Percentiles rank a stretch among this genome's conserved stretches.
Conservation (phyloP, 345 rosid genomes). For the Eucalyptus paniculata region DNA sequence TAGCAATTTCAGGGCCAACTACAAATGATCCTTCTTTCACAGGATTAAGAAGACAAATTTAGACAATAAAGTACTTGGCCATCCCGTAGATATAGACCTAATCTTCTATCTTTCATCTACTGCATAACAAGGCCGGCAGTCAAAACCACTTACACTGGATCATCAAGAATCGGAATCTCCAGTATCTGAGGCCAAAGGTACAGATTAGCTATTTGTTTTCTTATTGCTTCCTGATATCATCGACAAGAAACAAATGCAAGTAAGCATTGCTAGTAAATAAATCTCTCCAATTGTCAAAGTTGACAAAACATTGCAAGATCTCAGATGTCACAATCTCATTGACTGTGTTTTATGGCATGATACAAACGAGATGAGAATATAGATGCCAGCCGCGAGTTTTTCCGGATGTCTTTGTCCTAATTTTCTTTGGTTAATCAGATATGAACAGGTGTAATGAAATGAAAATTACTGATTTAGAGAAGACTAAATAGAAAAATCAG, state of each 20-base stretch:
- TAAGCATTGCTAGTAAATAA: background rate
- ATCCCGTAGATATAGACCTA: background rate
- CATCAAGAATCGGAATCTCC: conserved; percentile 32
- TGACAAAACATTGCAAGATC: background rate
- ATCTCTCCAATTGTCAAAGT: background rate
- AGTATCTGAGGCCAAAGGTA: conserved; percentile 44
- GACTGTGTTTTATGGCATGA: background rate
- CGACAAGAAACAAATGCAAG: background rate
- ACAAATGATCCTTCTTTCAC: background rate
- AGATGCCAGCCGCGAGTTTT: background rate
- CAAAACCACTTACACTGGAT: conserved; percentile 20
- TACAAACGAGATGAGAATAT: background rate
- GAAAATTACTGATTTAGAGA: background rate
- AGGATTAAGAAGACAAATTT: background rate
- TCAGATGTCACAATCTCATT: background rate
- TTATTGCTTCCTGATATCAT: conserved; percentile 24
- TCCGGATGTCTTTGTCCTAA: background rate
- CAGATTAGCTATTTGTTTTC: conserved; percentile 26
- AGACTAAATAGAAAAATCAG: background rate
- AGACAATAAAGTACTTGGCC: background rate
- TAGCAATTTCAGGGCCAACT: background rate
- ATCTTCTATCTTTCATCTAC: background rate
- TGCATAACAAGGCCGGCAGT: background rate
- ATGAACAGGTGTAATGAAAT: background rate
- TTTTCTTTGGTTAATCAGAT: background rate